Evolutionary conservation across 2,329 filamentous ascomycete species (phyloP).

Genomic region (Aotearoamyces nothofagi): DNA sequence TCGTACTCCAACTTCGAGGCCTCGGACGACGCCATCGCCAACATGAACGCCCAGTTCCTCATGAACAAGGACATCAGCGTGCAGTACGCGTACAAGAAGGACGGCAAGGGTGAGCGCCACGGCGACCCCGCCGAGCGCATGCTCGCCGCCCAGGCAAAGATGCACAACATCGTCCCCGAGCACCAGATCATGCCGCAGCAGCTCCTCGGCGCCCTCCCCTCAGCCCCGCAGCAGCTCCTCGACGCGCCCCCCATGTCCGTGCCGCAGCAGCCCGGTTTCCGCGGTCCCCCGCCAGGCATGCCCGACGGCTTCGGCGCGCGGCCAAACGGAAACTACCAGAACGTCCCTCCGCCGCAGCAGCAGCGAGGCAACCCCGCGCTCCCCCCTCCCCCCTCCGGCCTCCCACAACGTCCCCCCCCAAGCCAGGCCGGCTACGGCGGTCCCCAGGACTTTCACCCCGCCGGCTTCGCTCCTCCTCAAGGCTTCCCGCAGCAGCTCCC

Average conservation of each 20-base stretch:
- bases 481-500: constrained; percentile 28
- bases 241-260: constrained; percentile 9
- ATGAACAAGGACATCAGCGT: constrained; percentile 95
- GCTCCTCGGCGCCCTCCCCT: constrained; percentile 24
- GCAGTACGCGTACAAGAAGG: constrained; percentile 98
- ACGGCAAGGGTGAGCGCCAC: constrained; percentile 91
- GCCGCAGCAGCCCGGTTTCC: constrained; percentile 5
- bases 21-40: constrained; percentile 77
- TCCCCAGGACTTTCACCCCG: constrained; percentile 33
- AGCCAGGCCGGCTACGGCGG: constrained; percentile 54
- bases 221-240: constrained; percentile 25
- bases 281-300: constrained; percentile 1
- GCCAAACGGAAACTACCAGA: constrained; percentile 13
- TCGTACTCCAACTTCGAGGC: constrained; percentile 88
- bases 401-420: constrained; percentile 55
- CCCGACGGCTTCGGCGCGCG: constrained; percentile 16
- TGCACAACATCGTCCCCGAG: constrained; percentile 80
- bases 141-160: constrained; percentile 82
- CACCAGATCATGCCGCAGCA: constrained; percentile 22
- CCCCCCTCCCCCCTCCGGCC: constrained; percentile 35
- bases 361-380: constrained; percentile 31
- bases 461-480: constrained; percentile 25
- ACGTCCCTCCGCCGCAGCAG: constrained; percentile 17
- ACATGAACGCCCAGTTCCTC: constrained; percentile 92
- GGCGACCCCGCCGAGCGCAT: constrained; percentile 88